Percentiles rank a stretch among this genome's conserved stretches.
phyloP scores from a whole-genome alignment of 441 rosid genomes.

The Raphanus hybrid region DNA sequence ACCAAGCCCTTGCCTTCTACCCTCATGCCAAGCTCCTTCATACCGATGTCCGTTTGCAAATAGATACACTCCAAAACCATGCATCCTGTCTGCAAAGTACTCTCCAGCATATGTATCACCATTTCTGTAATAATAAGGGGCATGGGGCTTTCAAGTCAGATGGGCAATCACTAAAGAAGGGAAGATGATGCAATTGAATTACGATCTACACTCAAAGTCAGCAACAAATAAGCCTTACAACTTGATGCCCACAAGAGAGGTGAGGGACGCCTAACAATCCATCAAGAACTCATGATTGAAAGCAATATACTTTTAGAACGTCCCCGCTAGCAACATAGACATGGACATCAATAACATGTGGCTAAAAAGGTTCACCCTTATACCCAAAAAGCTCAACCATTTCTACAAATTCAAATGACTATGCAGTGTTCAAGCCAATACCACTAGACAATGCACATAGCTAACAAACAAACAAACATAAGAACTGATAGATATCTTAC shows the following conservation, averaged over 20 bases:
- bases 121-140: constrained; percentile 49
- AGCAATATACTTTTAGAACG: constrained; percentile 9
- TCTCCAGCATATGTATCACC: constrained; percentile 67
- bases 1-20: constrained; percentile 71
- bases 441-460: background rate
- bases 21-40: constrained; percentile 79
- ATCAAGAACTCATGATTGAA: constrained; percentile 11
- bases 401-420: background rate
- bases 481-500: constrained; percentile 33
- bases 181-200: background rate
- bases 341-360: background rate
- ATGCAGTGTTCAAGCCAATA: background rate
- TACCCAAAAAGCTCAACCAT: constrained; percentile 1
- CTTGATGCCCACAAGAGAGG: background rate
- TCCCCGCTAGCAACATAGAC: constrained; percentile 6
- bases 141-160: background rate
- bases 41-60: constrained; percentile 63
- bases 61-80: constrained; percentile 68
- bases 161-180: background rate
- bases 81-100: constrained; percentile 73
- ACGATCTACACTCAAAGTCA: background rate
- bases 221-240: background rate
- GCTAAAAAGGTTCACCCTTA: constrained; percentile 10
- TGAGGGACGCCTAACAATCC: background rate
- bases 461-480: background rate